phyloP scores from a whole-genome alignment of 208 protist genomes.

The Tetramitus jugosus region DNA sequence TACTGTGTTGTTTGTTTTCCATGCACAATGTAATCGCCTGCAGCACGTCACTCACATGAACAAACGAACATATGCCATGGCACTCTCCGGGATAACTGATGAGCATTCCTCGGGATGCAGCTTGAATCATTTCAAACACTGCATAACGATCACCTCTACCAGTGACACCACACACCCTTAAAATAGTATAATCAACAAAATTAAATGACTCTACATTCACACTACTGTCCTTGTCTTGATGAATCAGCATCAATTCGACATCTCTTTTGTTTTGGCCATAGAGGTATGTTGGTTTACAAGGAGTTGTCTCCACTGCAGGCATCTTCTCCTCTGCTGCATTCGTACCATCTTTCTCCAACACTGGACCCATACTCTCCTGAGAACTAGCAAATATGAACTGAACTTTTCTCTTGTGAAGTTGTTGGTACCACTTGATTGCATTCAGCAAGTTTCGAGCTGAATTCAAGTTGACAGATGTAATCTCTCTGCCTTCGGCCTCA shows the following conservation, averaged over 20 bases:
- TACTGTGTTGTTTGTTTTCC: not conserved
- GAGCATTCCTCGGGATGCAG: not conserved
- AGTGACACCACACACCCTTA: not conserved
- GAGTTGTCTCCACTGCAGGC: not conserved
- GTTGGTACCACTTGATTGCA: not conserved
- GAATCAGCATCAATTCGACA: not conserved
- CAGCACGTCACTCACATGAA: not conserved
- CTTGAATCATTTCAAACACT: slow-evolving; percentile 18
- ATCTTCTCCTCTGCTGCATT: not conserved
- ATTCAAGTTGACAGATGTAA: not conserved
- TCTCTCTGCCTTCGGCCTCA: not conserved
- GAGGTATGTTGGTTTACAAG: not conserved
- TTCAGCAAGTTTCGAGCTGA: not conserved
- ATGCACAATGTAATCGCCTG: not conserved
- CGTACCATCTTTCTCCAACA: too few species aligned
- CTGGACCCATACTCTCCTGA: not conserved
- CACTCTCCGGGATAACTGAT: not conserved
- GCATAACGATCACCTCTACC: not conserved
- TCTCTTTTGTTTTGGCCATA: not conserved
- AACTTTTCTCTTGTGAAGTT: not conserved
- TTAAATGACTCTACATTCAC: too few species aligned
- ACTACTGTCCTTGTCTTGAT: too few species aligned
- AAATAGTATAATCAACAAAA: not conserved
- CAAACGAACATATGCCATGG: not conserved
- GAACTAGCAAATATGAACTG: not conserved